These are phyloP conservation scores for Tanacetum coccineum DNA, from an alignment of 129 eudicot genomes.

Conservation along the genomic window DNA sequence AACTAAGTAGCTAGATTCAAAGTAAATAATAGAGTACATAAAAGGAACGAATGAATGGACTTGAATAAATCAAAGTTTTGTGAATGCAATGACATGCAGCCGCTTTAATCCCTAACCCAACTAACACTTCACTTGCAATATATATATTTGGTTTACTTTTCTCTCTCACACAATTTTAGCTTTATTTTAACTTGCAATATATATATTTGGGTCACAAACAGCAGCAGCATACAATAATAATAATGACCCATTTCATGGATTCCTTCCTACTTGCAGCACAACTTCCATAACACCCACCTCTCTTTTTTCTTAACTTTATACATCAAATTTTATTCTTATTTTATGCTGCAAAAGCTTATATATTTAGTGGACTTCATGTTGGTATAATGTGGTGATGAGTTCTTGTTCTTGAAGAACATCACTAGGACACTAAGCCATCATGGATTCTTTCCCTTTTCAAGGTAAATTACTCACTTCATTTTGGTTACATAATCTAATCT, in stretches of 20 bases:
- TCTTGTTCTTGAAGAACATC: conserved; percentile 24
- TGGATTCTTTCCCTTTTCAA: conserved; percentile 40
- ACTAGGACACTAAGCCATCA: conserved; percentile 16
- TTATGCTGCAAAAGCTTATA: conserved; percentile 2
- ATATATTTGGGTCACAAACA: conserved; percentile 29
- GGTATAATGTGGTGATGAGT: conserved; percentile 29
- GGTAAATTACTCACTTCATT: conserved; percentile 26
- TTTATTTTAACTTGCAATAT: conserved; percentile 17
- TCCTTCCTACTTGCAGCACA: conserved; percentile 34
- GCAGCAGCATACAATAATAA: conserved; percentile 13
- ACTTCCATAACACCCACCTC: conserved; percentile 16
- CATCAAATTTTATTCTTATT: background rate
- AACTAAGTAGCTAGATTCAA: no score
- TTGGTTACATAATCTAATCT: conserved; percentile 9
- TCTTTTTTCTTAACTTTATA: conserved; percentile 17
- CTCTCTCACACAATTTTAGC: background rate
- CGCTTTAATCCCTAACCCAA: conserved; percentile 28
- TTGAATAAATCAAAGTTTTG: conserved; percentile 8
- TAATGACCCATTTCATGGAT: conserved; percentile 29
- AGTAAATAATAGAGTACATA: background rate
- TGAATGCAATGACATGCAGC: conserved; percentile 24
- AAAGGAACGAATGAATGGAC: conserved; percentile 8
- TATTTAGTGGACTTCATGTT: background rate
- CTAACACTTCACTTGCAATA: background rate
- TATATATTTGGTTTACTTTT: conserved; percentile 11